Evolutionary conservation across 108 stramenopile species (phyloP), one percentile per base, ranked within the genome.

Genomic region (Fragilaria crotonensis): DNA sequence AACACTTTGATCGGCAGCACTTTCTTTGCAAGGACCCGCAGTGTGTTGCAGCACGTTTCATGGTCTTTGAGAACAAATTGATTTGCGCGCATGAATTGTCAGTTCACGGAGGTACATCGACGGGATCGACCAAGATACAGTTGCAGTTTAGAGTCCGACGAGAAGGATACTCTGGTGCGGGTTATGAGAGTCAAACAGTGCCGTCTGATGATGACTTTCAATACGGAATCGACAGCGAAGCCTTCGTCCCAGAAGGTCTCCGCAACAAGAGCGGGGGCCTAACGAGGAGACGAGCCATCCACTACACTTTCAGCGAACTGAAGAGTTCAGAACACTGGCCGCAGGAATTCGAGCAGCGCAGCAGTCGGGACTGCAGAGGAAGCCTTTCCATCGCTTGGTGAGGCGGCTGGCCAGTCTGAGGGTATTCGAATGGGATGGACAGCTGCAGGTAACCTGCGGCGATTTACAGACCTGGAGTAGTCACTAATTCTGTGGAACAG

Each of bases 41-140:
- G 57, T 95, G 94, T 61, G 44, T 85, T 48, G 77, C 60, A 31
- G 86, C 88, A 1, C 68, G 87, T 2, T 95, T 92, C 68, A 76
- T 89, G 9, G 94, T 90, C 3, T 92, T 91, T 78, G 81, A 76
- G 31, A 84, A 80, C 64, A 90, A 95, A 57, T 72, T 95, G 30
- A 62, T 90, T 29, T 41, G 73, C 2, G 83, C 73, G 20, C 94
- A 95, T 52, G 86, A 81, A 59, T 44, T 50, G 18, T 22, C 36
- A 32, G 76, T 89, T 2, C 92, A 94, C 60, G 87, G 87, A 19
- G 69, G 59, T 0, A 62, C 65, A 0, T 62, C 73, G 5, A 64
- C 70, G 25, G 84, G 84, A 0, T 76, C 78, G 31, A 77, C 80
- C 20, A 88, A 88, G 58, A 90, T 94, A 46, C 69, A 88, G 32